phyloP scores from a whole-genome alignment of 768 basidiomycete genomes.

The Suillus subaureus region DNA sequence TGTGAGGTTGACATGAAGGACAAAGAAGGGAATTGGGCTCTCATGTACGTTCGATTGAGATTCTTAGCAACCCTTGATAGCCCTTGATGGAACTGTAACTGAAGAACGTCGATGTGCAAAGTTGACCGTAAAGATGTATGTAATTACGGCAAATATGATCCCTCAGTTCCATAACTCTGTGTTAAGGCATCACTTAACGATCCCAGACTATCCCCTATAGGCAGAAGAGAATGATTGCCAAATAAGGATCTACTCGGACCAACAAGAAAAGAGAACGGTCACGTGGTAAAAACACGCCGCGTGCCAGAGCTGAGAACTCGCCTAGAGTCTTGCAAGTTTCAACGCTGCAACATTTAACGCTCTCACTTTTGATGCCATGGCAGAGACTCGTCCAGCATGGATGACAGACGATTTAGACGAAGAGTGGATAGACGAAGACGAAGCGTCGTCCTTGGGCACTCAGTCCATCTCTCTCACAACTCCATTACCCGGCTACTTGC shows the following conservation, averaged over 20 bases:
- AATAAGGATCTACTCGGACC: constrained; percentile 21
- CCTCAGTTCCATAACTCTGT: not conserved
- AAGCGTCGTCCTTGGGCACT: constrained; percentile 40
- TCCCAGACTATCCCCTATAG: constrained; percentile 1
- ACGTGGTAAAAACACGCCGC: constrained; percentile 25
- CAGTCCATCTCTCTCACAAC: constrained; percentile 62
- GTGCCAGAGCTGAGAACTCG: not conserved
- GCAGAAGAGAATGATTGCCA: constrained; percentile 14
- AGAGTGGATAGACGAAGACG: constrained; percentile 79
- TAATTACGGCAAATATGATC: not conserved
- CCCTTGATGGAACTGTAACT: not conserved
- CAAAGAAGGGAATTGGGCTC: constrained; percentile 59
- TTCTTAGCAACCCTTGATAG: constrained; percentile 52
- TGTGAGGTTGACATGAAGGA: constrained; percentile 60
- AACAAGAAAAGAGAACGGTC: constrained; percentile 26
- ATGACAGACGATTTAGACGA: constrained; percentile 89
- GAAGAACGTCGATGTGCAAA: not conserved
- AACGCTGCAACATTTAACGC: not conserved
- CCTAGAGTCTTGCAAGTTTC: not conserved
- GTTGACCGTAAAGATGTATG: not conserved
- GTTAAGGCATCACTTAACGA: not conserved
- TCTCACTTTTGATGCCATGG: constrained; percentile 15
- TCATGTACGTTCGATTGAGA: constrained; percentile 75
- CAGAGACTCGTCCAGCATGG: constrained; percentile 61
- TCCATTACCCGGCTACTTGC: constrained; percentile 51